phyloP scores from a whole-genome alignment of 139 green algal species.

The Ettlia oleoabundans region DNA sequence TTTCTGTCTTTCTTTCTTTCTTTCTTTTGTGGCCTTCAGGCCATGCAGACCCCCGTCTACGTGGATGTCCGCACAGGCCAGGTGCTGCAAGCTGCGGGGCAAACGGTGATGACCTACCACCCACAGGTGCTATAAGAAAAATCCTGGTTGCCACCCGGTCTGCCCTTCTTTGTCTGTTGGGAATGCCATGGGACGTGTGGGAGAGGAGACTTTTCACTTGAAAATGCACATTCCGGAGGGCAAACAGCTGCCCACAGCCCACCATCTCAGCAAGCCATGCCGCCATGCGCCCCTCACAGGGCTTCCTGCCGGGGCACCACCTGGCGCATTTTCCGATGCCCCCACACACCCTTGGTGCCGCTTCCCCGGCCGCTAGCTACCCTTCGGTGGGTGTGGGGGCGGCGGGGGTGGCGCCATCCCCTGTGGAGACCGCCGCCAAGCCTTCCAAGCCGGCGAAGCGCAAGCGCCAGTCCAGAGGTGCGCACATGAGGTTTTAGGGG shows the following conservation, averaged over 20 bases:
- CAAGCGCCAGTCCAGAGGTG: background rate
- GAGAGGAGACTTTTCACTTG: too few species aligned
- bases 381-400: background rate
- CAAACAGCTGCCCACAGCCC: too few species aligned
- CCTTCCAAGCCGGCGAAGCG: background rate
- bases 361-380: background rate
- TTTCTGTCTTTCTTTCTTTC: too few species aligned
- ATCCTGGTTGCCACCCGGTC: background rate
- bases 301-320: too few species aligned
- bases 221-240: too few species aligned
- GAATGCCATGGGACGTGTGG: background rate
- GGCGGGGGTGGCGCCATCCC: too few species aligned
- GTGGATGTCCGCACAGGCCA: slow-evolving; percentile 22
- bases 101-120: background rate
- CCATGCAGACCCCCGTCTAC: slow-evolving; percentile 13
- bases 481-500: background rate
- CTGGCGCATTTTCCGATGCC: too few species aligned
- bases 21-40: too few species aligned
- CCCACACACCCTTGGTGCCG: too few species aligned
- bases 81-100: slow-evolving; percentile 6
- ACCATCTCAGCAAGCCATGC: too few species aligned
- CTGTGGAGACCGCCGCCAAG: background rate
- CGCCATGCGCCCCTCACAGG: too few species aligned
- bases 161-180: background rate
- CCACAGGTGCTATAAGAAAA: background rate